These are phyloP conservation scores for Fraxinus americana DNA, from an alignment of 257 asterid species.

Conservation along the genomic window DNA sequence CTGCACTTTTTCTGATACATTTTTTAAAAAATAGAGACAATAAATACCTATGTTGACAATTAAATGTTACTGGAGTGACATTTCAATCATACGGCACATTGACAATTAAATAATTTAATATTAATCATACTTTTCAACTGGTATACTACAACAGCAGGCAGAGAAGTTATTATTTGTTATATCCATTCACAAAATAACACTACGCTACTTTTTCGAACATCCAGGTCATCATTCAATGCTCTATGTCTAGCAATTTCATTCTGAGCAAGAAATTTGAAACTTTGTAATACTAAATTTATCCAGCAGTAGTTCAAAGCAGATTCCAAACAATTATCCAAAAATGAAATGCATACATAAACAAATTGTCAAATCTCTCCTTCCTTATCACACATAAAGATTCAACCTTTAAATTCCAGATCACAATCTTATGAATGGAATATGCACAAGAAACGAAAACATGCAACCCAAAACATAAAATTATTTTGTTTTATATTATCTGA, in stretches of 20 bases:
- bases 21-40: not conserved
- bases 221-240: not conserved
- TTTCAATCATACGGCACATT: not conserved
- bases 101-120: not conserved
- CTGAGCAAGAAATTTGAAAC: not conserved
- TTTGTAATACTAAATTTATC: not conserved
- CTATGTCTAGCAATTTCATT: conserved; percentile 7
- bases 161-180: not conserved
- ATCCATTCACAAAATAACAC: not conserved
- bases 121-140: conserved; percentile 8
- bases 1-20: not conserved
- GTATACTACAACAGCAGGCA: not conserved
- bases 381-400: conserved; percentile 25
- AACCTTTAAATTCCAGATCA: conserved; percentile 17
- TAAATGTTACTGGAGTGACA: not conserved
- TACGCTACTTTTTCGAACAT: not conserved
- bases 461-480: not conserved
- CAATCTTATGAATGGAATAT: conserved; percentile 21
- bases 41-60: not conserved
- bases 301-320: not conserved
- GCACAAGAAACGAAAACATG: conserved; percentile 23
- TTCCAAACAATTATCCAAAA: not conserved
- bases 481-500: not conserved
- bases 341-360: conserved; percentile 4
- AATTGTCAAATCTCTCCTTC: conserved; percentile 13